Percentiles rank a stretch among this genome's conserved stretches.
Evolutionary conservation across 2,329 filamentous ascomycete genomes (phyloP).

Genomic region (Alternaria sp.): DNA sequence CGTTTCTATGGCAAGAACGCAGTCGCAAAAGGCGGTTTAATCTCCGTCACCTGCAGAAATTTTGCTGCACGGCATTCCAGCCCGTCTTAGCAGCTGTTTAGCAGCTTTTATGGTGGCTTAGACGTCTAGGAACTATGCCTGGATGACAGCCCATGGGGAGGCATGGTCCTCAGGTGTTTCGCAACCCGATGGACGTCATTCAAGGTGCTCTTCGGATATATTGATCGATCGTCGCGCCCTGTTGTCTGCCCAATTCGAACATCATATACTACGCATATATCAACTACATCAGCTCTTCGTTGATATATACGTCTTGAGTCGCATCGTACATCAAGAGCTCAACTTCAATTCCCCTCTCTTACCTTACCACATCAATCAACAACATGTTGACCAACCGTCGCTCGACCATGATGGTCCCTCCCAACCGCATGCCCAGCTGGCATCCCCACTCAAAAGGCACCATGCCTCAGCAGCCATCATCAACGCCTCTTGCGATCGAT

Average conservation of each 20-base stretch:
- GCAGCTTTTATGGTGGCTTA: slow-evolving; percentile 20
- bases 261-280: neutral
- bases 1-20: slow-evolving; percentile 7
- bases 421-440: slow-evolving; percentile 33
- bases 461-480: slow-evolving; percentile 12
- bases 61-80: slow-evolving; percentile 17
- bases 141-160: slow-evolving; percentile 18
- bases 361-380: neutral
- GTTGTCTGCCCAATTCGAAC: neutral
- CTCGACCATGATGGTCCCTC: slow-evolving; percentile 44
- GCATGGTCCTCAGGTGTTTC: slow-evolving; percentile 36
- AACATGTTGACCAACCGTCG: slow-evolving; percentile 46
- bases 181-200: slow-evolving; percentile 17
- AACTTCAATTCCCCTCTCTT: neutral
- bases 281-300: neutral
- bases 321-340: neutral
- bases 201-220: slow-evolving; percentile 21
- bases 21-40: slow-evolving; percentile 7
- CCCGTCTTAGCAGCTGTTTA: slow-evolving; percentile 21
- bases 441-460: slow-evolving; percentile 27
- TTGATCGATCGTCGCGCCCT: slow-evolving; percentile 15
- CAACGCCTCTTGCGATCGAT: slow-evolving; percentile 19
- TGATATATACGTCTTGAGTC: neutral
- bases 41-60: slow-evolving; percentile 2
- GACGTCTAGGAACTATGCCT: slow-evolving; percentile 24